Conservation (phyloP, 169 alveolate genomes). For the Plasmodium gallinaceum region DNA sequence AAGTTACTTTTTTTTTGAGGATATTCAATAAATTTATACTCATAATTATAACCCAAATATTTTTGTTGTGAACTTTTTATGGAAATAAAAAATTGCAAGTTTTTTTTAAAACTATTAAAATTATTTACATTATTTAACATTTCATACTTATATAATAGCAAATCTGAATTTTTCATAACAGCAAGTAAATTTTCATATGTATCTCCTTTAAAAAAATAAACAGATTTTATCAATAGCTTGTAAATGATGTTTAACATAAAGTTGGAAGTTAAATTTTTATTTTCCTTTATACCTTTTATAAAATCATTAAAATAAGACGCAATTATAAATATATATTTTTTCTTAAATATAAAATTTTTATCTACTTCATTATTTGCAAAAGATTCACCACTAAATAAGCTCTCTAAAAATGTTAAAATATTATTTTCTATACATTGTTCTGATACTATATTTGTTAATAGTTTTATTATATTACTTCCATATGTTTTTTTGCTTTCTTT, state of each 20-base stretch:
- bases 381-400: slow-evolving; percentile 71
- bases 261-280: slow-evolving; percentile 22
- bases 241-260: slow-evolving; percentile 67
- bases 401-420: slow-evolving; percentile 67
- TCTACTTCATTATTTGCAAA: slow-evolving; percentile 69
- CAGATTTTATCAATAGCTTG: slow-evolving; percentile 55
- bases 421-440: slow-evolving; percentile 61
- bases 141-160: slow-evolving; percentile 31
- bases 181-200: slow-evolving; percentile 47
- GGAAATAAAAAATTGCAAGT: slow-evolving; percentile 40
- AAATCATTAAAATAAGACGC: slow-evolving; percentile 40
- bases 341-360: slow-evolving; percentile 62
- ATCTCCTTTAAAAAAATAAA: slow-evolving; percentile 75
- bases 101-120: slow-evolving; percentile 32
- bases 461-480: slow-evolving; percentile 69
- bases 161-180: slow-evolving; percentile 47
- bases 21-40: slow-evolving; percentile 17
- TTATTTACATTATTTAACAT: slow-evolving; percentile 15
- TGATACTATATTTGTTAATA: slow-evolving; percentile 48
- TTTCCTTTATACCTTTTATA: slow-evolving; percentile 69
- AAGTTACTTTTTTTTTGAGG: slow-evolving; percentile 45
- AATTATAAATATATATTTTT: slow-evolving; percentile 58
- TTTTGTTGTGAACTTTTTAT: slow-evolving; percentile 7
- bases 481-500: slow-evolving; percentile 73
- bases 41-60: slow-evolving; percentile 67